Conservation (phyloP, 2,329 filamentous ascomycete genomes). For the Colletotrichum theobromicola region DNA sequence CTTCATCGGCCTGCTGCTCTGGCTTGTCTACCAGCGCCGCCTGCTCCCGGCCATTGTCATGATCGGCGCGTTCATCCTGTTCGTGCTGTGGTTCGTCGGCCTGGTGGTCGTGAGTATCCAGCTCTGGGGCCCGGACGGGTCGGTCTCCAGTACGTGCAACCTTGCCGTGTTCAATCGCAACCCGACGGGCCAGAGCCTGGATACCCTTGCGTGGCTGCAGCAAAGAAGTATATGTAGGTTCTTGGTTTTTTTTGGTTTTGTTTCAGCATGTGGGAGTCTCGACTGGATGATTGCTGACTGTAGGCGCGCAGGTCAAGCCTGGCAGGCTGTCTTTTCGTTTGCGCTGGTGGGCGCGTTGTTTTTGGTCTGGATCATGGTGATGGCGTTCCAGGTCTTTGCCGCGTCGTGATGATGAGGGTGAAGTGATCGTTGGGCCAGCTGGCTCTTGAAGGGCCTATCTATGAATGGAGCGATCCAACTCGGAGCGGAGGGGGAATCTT, state of each 20-base stretch:
- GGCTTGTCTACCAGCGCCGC: slow-evolving; percentile 64
- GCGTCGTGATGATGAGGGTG: not conserved
- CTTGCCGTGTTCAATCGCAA: slow-evolving; percentile 58
- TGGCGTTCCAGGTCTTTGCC: slow-evolving; percentile 69
- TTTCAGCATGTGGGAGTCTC: not conserved
- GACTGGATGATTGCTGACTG: not conserved
- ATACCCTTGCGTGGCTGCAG: slow-evolving; percentile 68
- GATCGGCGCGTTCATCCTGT: slow-evolving; percentile 69
- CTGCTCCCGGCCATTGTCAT: slow-evolving; percentile 67
- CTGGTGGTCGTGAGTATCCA: slow-evolving; percentile 66
- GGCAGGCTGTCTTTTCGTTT: slow-evolving; percentile 70
- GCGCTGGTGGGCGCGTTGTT: slow-evolving; percentile 64
- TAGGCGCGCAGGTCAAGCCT: slow-evolving; percentile 55
- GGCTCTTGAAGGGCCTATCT: not conserved
- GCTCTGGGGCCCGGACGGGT: slow-evolving; percentile 65
- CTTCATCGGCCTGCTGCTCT: slow-evolving; percentile 71
- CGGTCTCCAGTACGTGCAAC: slow-evolving; percentile 65
- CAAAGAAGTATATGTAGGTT: slow-evolving; percentile 68
- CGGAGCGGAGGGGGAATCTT: not conserved
- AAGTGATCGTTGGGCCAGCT: not conserved
- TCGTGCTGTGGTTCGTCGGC: slow-evolving; percentile 71
- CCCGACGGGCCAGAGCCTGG: slow-evolving; percentile 54
- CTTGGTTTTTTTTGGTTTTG: not conserved
- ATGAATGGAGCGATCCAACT: not conserved
- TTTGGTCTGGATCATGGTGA: slow-evolving; percentile 71